Evolutionary conservation across 2,329 filamentous ascomycete species (phyloP), one percentile per base, ranked within the genome.

Genomic region (Paraphoma chrysanthemicola): DNA sequence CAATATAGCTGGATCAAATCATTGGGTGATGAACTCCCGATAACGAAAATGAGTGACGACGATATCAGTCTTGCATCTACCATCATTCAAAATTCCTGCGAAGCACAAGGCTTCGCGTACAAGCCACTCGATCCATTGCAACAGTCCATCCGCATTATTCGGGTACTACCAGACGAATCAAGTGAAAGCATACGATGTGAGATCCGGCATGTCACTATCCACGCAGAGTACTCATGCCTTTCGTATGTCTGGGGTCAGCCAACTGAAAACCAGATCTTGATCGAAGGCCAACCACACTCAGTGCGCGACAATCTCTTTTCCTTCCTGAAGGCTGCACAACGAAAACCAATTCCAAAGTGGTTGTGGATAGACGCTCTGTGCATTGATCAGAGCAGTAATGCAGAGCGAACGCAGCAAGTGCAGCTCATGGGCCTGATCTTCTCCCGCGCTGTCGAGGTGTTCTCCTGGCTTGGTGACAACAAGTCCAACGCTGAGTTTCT

Each of bases 21-120:
- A 23, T 23, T 5, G 23, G 3, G 23, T 5, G 23, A 23, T 23
- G 23, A 23, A 23, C 23, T 23, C 23, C 23, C 23, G 23, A 23
- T 23, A 5, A 23, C 23, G 23, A 23, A 23, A 23, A 3, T 23
- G 5, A 23, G 23, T 23, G 23, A 5, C 5, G 23, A 23, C 23
- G 23, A 23, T 23, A n/a, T 23, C 23, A 5, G 23, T 23, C 23
- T 23, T 23, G 23, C 23, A 5, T 23, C 23, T 23, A 5, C 23
- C 23, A 23, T 23, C 23, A 5, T 23, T 5, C 23, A 23, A 23
- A 23, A 2, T 23, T 23, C 23, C 23, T 5, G 23, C 23, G 0
- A 76, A 73, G 31, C 80, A 81, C 39, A 29, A 33, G 5, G 7
- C 14, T 41, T 49, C 46, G 12, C 12, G n/a, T 45, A 54, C 18